A percentile compares a stretch with the other conserved stretches of the same genome.
These are phyloP conservation scores for Mortierella sp. DNA, from an alignment of 371 early-diverging fungal species.

Conservation along the genomic window DNA sequence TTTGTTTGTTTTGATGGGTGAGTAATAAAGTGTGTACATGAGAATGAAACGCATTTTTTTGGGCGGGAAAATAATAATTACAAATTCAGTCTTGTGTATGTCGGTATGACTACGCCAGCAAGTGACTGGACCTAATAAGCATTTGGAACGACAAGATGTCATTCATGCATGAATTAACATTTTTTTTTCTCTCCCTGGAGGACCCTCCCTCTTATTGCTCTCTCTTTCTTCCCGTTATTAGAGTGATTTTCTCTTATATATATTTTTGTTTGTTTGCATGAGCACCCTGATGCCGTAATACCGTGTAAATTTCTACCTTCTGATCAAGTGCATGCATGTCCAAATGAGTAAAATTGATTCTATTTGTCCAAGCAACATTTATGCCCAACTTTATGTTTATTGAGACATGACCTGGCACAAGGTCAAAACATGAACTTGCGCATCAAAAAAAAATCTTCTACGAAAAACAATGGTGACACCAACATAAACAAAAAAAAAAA, in stretches of 20 bases:
- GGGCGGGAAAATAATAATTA: constrained; percentile 2
- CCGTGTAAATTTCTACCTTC: neutral
- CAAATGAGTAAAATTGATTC: constrained; percentile 4
- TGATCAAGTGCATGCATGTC: constrained; percentile 6
- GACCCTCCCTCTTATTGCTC: neutral
- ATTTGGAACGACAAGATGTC: neutral
- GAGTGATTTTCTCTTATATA: neutral
- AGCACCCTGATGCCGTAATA: neutral
- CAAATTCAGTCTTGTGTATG: neutral
- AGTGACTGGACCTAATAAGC: neutral
- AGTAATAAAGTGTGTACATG: neutral
- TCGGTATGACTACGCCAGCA: neutral
- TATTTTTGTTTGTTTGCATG: neutral
- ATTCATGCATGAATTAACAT: neutral
- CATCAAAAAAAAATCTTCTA: neutral
- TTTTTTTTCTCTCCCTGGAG: neutral
- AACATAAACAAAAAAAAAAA: constrained; percentile 1
- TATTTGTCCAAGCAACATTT: neutral
- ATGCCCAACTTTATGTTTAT: neutral
- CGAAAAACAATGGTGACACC: neutral
- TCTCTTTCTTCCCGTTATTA: neutral
- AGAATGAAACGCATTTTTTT: neutral
- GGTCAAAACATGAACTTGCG: neutral
- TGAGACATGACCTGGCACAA: neutral
- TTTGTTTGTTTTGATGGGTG: neutral